Conservation (phyloP, 768 basidiomycete genomes). For the Pisolithus microcarpus region DNA sequence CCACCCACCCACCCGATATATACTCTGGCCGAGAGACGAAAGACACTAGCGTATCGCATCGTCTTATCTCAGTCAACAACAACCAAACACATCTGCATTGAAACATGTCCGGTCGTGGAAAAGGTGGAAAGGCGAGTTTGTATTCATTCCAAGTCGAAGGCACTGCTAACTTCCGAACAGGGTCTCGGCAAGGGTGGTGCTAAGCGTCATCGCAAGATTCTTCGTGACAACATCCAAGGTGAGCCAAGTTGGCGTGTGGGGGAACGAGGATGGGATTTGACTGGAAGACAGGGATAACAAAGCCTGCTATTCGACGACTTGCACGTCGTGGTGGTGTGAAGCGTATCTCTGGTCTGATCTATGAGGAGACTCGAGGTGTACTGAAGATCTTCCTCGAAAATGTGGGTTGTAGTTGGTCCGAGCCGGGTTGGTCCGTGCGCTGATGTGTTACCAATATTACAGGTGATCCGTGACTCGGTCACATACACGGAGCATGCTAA, state of each 20-base stretch:
- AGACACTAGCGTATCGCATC: constrained; percentile 5
- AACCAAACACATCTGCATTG: constrained; percentile 1
- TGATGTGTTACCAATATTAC: constrained; percentile 1
- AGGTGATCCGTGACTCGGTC: constrained; percentile 94
- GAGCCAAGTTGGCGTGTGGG: constrained; percentile 9
- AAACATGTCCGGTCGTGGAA: constrained; percentile 93
- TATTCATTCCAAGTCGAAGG: not conserved
- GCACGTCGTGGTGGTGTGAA: constrained; percentile 97
- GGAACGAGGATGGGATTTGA: not conserved
- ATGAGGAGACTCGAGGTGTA: constrained; percentile 93
- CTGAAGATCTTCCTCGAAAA: constrained; percentile 86
- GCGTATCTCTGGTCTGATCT: constrained; percentile 90
- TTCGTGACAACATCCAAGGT: constrained; percentile 76
- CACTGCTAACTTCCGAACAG: constrained; percentile 23
- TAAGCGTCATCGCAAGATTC: constrained; percentile 93
- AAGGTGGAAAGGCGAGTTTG: constrained; percentile 73
- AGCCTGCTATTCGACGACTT: constrained; percentile 92
- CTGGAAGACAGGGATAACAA: constrained; percentile 66
- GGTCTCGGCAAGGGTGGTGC: constrained; percentile 97
- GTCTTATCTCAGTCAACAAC: not conserved
- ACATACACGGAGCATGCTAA: constrained; percentile 99
- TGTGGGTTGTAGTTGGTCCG: constrained; percentile 34
- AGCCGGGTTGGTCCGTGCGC: not conserved
- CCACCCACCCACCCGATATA: constrained; percentile 23
- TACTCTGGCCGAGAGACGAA: constrained; percentile 1